Base-by-base conservation (phyloP, 371 early-diverging fungal species). In the Mucor saturninus region DNA sequence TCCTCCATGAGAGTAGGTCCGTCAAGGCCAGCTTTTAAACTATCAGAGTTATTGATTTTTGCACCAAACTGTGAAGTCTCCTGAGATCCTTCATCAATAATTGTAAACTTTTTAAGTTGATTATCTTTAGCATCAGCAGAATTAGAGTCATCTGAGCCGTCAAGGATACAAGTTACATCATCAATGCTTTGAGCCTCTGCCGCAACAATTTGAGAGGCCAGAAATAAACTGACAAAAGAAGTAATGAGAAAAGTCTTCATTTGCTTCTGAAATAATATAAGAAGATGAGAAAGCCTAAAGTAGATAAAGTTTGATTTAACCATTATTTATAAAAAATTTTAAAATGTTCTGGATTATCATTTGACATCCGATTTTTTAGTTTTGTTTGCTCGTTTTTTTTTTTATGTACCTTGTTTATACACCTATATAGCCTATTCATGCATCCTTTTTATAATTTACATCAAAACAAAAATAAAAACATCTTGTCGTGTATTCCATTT, bases 1-100 rank as follows among this genome's bases (percentile, higher is more conserved):
- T 85, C 86, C 61, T 83, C 76, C 60, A 83, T 42, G n/a, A 83
- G 58, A 11, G 76, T 71, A 14, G 83, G 81, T 1, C 83, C 86
- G 56, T 75, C 69, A 11, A 62, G 58, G 21, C 82, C 83, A 53
- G 81, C 85, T 37, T 67, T 69, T 3, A 77, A 38, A 29, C 66
- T 69, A 49, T 72, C 69, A 10, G 66, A 59, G 53, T 65, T 68
- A 45, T 72, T 68, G 40, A 72, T 56, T 31, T 68, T 72, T 49
- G 49, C 56, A 56, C 72, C 72, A 51, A 68, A 68, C 31, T 65
- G 61, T 11, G 72, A 62, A 3, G 69, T 72, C 37, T 72, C 69
- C 29, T 62, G 65, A 10, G 66, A 59, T 13, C 69, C 69, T 13
- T 48, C 67, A 54, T 70, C 62, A 43, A 29, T 48, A 3, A 67